Evolutionary conservation across 305 asterid species (phyloP), one percentile per base, ranked within the genome.

Genomic region (Fraxinus platypoda): DNA sequence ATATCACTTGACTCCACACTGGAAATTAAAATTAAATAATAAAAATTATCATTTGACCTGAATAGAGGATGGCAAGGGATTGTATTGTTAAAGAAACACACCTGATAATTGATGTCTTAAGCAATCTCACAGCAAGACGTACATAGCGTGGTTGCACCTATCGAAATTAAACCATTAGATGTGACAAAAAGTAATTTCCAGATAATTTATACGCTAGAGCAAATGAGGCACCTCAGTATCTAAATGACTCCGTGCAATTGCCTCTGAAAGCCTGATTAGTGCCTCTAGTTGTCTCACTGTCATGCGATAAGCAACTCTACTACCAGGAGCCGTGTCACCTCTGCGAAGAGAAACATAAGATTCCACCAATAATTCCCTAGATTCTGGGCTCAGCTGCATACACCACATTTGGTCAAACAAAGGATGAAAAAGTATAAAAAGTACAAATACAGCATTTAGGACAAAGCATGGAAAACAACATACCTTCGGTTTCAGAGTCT

Each of bases 221-320:
- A 43, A 86, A 54, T 43, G 52, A 82, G 46, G 80, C 78, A 94
- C 98, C 97, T 92, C 88, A 81, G 77, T 59, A 83, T 95, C 98
- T 76, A 95, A 82, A 90, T 93, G 95, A 87, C 93, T 74, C 73
- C 97, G 93, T 43, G 98, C 99, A 87, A 95, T 91, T 86, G 99
- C 97, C 87, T 95, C 99, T 17, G 98, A 93, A 66, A 95, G 98
- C 91, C 99, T 89, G 83, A 94, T 90, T 79, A 94, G 88, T 2
- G 98, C 98, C 90, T 96, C 98, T 43, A 94, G 89, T 87, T 96
- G 99, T 84, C 98, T 90, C 82, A 96, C 98, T 37, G 99, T 94
- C 98, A 96, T 96, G 46, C 98, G 97, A 86, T 96, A 96, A 82
- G 99, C 98, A 84, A 93, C 98, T 92, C 94, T 91, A 87, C 97